These are phyloP conservation scores for Paramecium caudatum DNA, from an alignment of 73 alveolate genomes.

Conservation along the genomic window DNA sequence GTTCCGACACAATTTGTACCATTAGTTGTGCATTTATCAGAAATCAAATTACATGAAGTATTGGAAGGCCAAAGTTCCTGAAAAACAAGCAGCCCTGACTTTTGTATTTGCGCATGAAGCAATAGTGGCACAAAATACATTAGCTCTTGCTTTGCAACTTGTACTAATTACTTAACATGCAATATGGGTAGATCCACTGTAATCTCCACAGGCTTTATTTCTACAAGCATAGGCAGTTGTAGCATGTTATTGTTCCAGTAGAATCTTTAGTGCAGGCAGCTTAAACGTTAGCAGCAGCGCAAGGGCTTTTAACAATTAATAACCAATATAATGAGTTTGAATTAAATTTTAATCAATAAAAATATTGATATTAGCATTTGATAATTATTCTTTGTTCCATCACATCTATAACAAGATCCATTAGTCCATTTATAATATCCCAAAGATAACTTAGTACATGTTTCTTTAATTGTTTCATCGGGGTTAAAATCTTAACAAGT, in stretches of 20 bases:
- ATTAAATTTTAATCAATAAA: too few relatives aligned
- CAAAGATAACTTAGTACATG: too few relatives aligned
- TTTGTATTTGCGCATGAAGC: not conserved
- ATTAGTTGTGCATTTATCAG: conserved; percentile 27
- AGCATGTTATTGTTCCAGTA: not conserved
- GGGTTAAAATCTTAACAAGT: too few relatives aligned
- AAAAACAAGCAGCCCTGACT: not conserved
- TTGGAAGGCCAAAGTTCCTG: not conserved
- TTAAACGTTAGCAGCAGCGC: not conserved
- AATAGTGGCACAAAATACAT: not conserved
- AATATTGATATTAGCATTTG: too few relatives aligned
- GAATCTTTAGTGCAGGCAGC: conserved; percentile 7
- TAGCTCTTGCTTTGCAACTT: not conserved
- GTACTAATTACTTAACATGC: not conserved
- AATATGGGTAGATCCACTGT: not conserved
- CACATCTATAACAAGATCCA: too few relatives aligned
- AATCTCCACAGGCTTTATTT: not conserved
- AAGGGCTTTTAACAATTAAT: not conserved
- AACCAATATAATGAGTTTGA: too few relatives aligned
- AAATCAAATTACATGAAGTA: not conserved
- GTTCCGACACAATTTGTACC: conserved; percentile 12
- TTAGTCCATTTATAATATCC: too few relatives aligned
- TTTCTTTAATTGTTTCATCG: too few relatives aligned
- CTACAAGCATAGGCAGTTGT: not conserved
- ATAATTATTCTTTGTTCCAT: too few relatives aligned